A percentile compares a stretch with the other conserved stretches of the same genome.
Conservation (phyloP, 106 monocot species). For the Dendrobium catenatum region DNA sequence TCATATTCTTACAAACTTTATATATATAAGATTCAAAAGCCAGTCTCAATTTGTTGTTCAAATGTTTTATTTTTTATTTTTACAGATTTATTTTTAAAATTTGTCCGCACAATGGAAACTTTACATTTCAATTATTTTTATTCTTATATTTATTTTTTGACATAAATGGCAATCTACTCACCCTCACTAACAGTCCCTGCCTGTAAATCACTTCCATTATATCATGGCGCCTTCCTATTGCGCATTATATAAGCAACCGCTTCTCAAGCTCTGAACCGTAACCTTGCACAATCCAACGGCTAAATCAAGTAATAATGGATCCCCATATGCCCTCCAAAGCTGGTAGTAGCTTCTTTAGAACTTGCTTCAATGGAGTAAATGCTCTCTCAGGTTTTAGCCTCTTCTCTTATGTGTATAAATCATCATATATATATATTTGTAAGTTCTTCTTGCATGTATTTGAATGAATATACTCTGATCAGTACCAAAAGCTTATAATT, state of each 20-base stretch:
- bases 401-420: not conserved
- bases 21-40: no score
- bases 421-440: not conserved
- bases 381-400: slow-evolving; percentile 59
- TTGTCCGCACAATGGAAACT: no score
- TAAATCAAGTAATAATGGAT: slow-evolving; percentile 14
- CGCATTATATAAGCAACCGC: not conserved
- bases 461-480: no score
- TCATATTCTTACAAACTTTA: no score
- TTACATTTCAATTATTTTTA: no score
- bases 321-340: slow-evolving; percentile 22
- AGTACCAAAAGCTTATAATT: no score
- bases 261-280: not conserved
- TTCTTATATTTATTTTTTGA: no score
- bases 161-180: slow-evolving; percentile 8
- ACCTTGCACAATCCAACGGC: not conserved
- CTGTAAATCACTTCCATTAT: not conserved
- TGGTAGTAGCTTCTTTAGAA: slow-evolving; percentile 55
- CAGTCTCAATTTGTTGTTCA: no score
- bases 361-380: slow-evolving; percentile 84
- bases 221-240: not conserved
- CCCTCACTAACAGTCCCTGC: not conserved
- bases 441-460: no score
- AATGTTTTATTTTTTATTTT: no score
- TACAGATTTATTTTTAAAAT: no score